Base-by-base conservation (phyloP, 2,329 filamentous ascomycete genomes). In the Xylariaceae sp. region DNA sequence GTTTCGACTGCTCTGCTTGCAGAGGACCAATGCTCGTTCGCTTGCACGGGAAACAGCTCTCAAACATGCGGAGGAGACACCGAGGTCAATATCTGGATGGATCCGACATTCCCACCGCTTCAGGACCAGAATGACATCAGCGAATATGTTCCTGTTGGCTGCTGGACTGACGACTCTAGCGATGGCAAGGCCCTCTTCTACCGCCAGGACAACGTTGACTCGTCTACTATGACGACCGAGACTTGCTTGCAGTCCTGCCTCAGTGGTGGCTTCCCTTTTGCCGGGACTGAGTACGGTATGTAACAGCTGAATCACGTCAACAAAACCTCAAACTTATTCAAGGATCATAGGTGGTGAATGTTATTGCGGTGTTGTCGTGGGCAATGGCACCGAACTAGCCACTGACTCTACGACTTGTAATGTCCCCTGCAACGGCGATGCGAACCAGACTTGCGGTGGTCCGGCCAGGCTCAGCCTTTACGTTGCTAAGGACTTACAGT, bases 141-240 rank as follows among this genome's bases (percentile, higher is more conserved):
- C 50, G 76, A 79, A 41, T 90, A 86, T 77, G 75, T 76, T 39
- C 80, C 84, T 62, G 69, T 82, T n/a, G 87, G 87, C 53, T 91
- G 87, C 74, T 88, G 82, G 66, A 77, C 74, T 24, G 82, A 83
- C 59, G 66, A 74, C 53, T 74, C 73, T 17, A 60, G 59, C 44
- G 61, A 73, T 48, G 76, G 78, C 36, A 77, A 76, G 45, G 76
- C 82, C 23, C 73, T 84, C 43, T 74, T 74, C 23, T 82, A 78
- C 67, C 71, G 71, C 17, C 73, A 78, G 67, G 65, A 75, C 39
- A 63, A 71, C 36, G 57, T 81, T 14, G 67, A 75, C 26, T 55
- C 65, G 12, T 59, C 65, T 16, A 67, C 61, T 29, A 69, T 82
- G 69, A 81, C 78, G 39, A 77, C 75, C 3, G 70, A 75, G 56